A percentile compares a stretch with the other conserved stretches of the same genome.
phyloP scores from a whole-genome alignment of 2,329 filamentous ascomycete species.

The Acephala macrosclerotiorum region DNA sequence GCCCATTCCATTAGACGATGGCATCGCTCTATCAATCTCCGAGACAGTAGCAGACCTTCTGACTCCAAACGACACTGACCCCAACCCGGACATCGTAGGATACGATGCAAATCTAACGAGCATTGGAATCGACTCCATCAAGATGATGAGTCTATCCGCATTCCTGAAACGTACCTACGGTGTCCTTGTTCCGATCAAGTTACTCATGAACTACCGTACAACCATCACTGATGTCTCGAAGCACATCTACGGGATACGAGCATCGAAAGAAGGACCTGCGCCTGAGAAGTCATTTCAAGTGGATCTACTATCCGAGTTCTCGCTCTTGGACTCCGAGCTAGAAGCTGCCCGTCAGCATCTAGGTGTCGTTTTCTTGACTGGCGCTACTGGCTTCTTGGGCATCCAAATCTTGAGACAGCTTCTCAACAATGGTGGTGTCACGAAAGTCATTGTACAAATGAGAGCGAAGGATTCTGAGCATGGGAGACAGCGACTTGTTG shows the following conservation, averaged over 20 bases:
- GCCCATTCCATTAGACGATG: background rate
- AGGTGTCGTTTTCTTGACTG: slow-evolving; percentile 6
- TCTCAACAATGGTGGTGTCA: background rate
- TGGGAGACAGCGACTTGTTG: too few species aligned
- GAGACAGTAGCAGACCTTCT: background rate
- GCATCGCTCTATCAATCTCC: slow-evolving; percentile 1
- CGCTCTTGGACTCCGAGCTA: background rate
- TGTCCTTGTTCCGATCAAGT: slow-evolving; percentile 7
- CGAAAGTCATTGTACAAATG: background rate
- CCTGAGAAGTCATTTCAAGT: background rate
- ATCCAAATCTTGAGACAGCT: slow-evolving; percentile 6
- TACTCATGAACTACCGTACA: slow-evolving; percentile 18
- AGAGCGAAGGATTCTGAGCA: too few species aligned
- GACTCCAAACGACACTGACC: background rate
- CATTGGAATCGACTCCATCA: slow-evolving; percentile 24
- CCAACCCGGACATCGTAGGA: slow-evolving; percentile 7
- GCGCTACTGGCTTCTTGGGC: slow-evolving; percentile 3
- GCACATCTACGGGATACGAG: background rate
- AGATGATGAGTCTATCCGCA: slow-evolving; percentile 22
- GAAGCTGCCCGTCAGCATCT: background rate
- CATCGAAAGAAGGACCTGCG: background rate
- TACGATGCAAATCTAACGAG: slow-evolving; percentile 13
- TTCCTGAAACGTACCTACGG: slow-evolving; percentile 20
- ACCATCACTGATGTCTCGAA: slow-evolving; percentile 17
- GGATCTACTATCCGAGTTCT: slow-evolving; percentile 2